Base-by-base conservation (phyloP, 345 rosid genomes). In the Lepidium didymum region DNA sequence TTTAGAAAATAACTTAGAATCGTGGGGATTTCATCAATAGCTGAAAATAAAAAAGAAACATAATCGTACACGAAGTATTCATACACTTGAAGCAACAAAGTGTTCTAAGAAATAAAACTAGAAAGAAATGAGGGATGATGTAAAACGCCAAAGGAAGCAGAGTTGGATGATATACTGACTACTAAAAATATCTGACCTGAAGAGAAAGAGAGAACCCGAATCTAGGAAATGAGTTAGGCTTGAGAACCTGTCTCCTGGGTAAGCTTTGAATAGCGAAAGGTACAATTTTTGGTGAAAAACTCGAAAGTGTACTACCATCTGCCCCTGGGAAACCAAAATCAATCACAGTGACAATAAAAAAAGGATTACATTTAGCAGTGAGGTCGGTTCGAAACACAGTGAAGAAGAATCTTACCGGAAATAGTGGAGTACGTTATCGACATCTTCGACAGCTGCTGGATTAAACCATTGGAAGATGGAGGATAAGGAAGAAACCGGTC, bases 121-220 rank as follows among this genome's bases (percentile, higher is more conserved):
- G 16, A 52, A 54, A n/a, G n/a, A n/a, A n/a, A n/a, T n/a, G n/a
- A n/a, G n/a, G n/a, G n/a, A n/a, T n/a, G n/a, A n/a, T n/a, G n/a
- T n/a, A n/a, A n/a, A 56, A 57, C 46, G 62, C 35, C 35, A 62
- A 29, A 41, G 27, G 41, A 36, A 5, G 49, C 36, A 61, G 36
- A 19, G 29, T 53, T 50, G 56, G 21, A 44, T 36, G 42, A 12
- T 25, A 12, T 25, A 44, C 9, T 37, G 56, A 14, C 15, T 61
- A 44, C 38, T 57, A 15, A 44, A 63, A 27, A 42, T 37, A 56
- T 4, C 67, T 57, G 78, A 86, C 91, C 96, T 75, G 62, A 44
- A 83, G 80, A 67, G 81, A 86, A 79, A 69, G 12, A 40, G 81
- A 77, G 40, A 73, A 86, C 43, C 80, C 69, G 2, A 75, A 56